Evolutionary conservation across 441 rosid species (phyloP), one percentile per base, ranked within the genome.

Genomic region (Francoa sonchifolia): DNA sequence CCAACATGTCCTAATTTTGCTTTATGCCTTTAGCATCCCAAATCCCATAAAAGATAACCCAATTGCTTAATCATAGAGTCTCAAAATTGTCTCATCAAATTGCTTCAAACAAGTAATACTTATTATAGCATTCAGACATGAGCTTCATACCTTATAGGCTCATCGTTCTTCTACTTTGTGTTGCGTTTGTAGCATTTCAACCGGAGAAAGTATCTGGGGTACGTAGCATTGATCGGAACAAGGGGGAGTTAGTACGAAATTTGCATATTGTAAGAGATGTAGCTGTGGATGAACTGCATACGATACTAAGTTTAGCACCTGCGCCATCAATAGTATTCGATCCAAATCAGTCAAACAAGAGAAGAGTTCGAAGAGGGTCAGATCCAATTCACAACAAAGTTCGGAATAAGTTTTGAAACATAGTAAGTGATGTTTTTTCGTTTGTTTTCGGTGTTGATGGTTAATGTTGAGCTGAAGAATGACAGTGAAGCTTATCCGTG

Each of bases 351-450:
- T 81, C 87, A 2, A 54, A 69, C 37, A 88, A 78, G 53, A 73
- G 95, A 68, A 59, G 59, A 42, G 70, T 83, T 62, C 55, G 68
- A 15, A 69, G 58, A 68, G 94, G 97, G 51, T 83, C 94, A 0
- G 80, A 87, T 55, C 94, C 95, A 21, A 87, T 83, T 39, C 97
- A 87, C 74, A 76, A 87, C 77, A 77, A 62, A 62, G n/a, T n/a
- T n/a, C n/a, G n/a, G n/a, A n/a, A n/a, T n/a, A n/a, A n/a, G n/a
- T n/a, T n/a, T n/a, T n/a, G n/a, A n/a, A n/a, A n/a, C n/a, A n/a
- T n/a, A n/a, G n/a, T n/a, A n/a, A n/a, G n/a, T n/a, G n/a, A n/a
- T n/a, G n/a, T n/a, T n/a, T n/a, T n/a, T n/a, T n/a, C n/a, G n/a
- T n/a, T n/a, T n/a, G n/a, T n/a, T n/a, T n/a, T n/a, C n/a, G n/a